Conservation (phyloP, 2,329 filamentous ascomycete species). For the Verticillium longisporum region DNA sequence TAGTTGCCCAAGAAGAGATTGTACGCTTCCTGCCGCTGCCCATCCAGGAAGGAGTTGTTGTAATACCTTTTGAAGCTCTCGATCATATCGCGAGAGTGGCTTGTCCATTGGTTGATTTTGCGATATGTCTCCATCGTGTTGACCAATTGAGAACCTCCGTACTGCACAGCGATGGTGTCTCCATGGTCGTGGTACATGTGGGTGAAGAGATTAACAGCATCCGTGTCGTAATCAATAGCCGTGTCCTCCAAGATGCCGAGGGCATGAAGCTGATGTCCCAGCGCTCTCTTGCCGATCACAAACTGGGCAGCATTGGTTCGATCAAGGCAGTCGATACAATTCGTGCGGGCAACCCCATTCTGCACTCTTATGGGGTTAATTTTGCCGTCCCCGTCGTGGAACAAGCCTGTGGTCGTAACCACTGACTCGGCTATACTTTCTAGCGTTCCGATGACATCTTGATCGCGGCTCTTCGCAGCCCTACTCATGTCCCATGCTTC, state of each 20-base stretch:
- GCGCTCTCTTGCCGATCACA: conserved; percentile 88
- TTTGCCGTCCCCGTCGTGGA: conserved; percentile 78
- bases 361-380: conserved; percentile 65
- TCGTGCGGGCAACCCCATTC: conserved; percentile 89
- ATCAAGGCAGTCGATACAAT: conserved; percentile 96
- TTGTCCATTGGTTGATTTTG: conserved; percentile 98
- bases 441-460: conserved; percentile 89
- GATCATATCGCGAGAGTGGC: conserved; percentile 95
- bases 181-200: conserved; percentile 98
- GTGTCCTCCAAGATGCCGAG: conserved; percentile 78
- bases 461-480: conserved; percentile 82
- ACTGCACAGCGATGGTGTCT: conserved; percentile 95
- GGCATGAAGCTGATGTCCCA: conserved; percentile 87
- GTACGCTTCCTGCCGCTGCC: conserved; percentile 96
- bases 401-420: conserved; percentile 81
- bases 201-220: conserved; percentile 92
- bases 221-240: conserved; percentile 84
- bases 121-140: conserved; percentile 99
- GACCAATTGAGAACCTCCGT: conserved; percentile 92
- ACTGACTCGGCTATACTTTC: conserved; percentile 87
- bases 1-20: conserved; percentile 97
- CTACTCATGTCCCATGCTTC: conserved; percentile 98
- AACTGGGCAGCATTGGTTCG: conserved; percentile 97
- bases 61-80: conserved; percentile 99
- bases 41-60: conserved; percentile 96